Base-by-base conservation (phyloP, 768 basidiomycete species). In the Termitomyces bulborhizus region DNA sequence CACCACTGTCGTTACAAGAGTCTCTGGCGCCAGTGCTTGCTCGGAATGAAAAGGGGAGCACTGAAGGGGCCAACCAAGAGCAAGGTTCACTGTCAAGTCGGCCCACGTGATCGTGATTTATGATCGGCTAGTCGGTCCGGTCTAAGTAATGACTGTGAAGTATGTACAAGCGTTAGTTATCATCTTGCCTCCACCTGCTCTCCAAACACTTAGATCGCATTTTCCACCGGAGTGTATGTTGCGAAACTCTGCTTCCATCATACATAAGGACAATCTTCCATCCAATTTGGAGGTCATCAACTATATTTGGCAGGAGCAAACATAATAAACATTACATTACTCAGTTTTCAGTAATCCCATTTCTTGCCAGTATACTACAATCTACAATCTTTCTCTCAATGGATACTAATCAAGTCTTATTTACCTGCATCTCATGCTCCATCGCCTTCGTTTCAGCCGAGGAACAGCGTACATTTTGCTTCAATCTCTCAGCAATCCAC, bases 371-470 rank as follows among this genome's bases (percentile, higher is more conserved):
- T 12, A 16, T 29, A 46, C 15, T 11, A 26, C 21, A 26, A 4
- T 8, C 4, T 24, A 15, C 34, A 43, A 49, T 34, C 41, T 36
- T 16, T 9, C 39, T 37, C 18, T 62, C 61, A 46, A 76, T 77
- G 73, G 62, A 68, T 50, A 57, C 65, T 18, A 60, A 70, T 39
- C 59, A 71, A 59, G 64, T 64, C 13, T 67, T 91, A 16, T 95
- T 88, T 68, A 93, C 95, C 48, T 99, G 97, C 62, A 74, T 95
- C 13, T 90, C 92, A 60, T 99, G 97, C 70, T 79, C 85, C 3
- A 88, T 98, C 65, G 93, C 89, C 1, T 98, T 97, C 68, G 69
- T 77, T 41, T 79, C 85, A 12, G 84, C 93, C 18, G 85, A 88
- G 51, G 88, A 91, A 40, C 96, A 98, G 70, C 80, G 90, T 90